Base-by-base conservation (phyloP, 2,329 filamentous ascomycete species). In the Colletotrichum sp. region DNA sequence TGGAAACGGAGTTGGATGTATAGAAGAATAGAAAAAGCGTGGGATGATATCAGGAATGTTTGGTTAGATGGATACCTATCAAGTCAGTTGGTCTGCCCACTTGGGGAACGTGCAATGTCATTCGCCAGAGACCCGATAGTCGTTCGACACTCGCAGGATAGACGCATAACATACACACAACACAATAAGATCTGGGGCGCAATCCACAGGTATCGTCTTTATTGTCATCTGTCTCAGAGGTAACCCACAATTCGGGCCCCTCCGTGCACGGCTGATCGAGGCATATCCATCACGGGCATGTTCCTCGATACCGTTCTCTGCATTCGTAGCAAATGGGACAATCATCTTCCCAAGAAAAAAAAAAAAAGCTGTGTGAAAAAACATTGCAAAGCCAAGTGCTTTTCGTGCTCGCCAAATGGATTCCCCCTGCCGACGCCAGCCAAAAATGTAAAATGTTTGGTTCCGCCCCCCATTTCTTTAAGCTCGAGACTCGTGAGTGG, bases 321-420 rank as follows among this genome's bases (percentile, higher is more conserved):
- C 73, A 73, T 49, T 76, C 70, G 64, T 76, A 18, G 65, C 70
- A 68, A 68, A 68, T 64, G 69, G 57, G 70, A 73, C 63, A 49
- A 73, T 76, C 64, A 73, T 73, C 32, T 65, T 66, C 73, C 73
- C 52, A 71, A 44, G 30, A 26, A 36, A 28, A 69, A 63, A 24
- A 24, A 63, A 72, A 68, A 65, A 39, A 59, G 55, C 8, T 39
- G 24, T 21, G 67, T 49, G 39, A 39, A 68, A 16, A 10, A 76
- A 73, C 57, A 69, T 73, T 49, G 64, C 73, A 76, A 76, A 76
- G 73, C 73, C 65, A 76, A 64, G 24, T 73, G 64, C 70, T 73
- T 76, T 76, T 76, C 34, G 70, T 72, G 73, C 70, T 76, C 73
- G 73, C 73, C 73, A 65, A 76, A 76, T 76, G 73, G 36, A 65